Base-by-base conservation (phyloP, 164 flowering plant genomes). In the Piper longum region DNA sequence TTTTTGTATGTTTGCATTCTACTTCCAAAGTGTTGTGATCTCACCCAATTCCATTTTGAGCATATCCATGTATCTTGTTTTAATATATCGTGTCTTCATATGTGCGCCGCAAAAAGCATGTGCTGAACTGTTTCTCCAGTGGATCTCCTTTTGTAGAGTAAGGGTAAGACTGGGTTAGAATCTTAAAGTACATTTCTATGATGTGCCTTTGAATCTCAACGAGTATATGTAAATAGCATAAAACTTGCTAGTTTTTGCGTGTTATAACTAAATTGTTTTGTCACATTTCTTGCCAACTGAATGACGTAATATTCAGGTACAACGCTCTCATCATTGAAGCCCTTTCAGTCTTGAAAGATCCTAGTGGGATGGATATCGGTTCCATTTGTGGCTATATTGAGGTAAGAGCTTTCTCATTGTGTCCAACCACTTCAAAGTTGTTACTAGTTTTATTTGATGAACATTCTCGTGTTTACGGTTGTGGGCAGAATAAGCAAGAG, bases 401-500 rank as follows among this genome's bases (percentile, higher is more conserved):
- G 90, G 97, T 90, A 7, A 64, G 67, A 60, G 54, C 45, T 66
- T 51, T 18, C 42, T 62, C 14, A 62, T 68, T 41, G 7, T 59
- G 13, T 41, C 19, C 43, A 54, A 16, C 16, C 11, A 54, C 36
- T 7, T 42, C 40, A 43, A 41, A 55, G 18, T 41, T 40, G 51
- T 41, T 62, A 5, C 44, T 18, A 43, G 44, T 62, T 13, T 39
- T 52, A 18, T 39, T 63, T 26, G 12, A 36, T 57, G 14, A 18
- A 4, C 42, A n/a, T 13, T 57, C 4, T 57, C 4, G 26, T 57
- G 41, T 12, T 48, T 6, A 14, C 3, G 16, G 36, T 57, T 36
- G 19, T 60, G 62, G 80, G 78, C 92, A 91, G 98, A 75, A 82
- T 81, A 87, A 78, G 70, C 79, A 83, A 41, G 86, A 79, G 70